phyloP scores from a whole-genome alignment of 164 flowering plant species.

The Warburgia ugandensis region DNA sequence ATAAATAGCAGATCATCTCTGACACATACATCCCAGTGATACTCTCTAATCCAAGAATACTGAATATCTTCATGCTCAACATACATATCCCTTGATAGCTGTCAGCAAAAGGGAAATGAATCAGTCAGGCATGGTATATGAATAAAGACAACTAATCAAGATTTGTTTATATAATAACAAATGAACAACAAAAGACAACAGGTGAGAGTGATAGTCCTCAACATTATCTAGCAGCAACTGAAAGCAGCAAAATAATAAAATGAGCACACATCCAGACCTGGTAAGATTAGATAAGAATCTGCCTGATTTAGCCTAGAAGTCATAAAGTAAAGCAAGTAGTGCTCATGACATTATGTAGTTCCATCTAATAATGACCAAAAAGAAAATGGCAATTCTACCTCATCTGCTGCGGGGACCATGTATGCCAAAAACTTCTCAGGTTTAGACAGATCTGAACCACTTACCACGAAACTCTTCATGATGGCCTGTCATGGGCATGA shows the following conservation, averaged over 20 bases:
- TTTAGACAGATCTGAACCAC: slow-evolving; percentile 56
- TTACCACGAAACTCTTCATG: slow-evolving; percentile 67
- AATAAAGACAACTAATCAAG: background rate
- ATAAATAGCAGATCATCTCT: no score
- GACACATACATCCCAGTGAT: slow-evolving; percentile 86
- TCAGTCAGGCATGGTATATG: no score
- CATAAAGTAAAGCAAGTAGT: no score
- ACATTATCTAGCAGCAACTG: background rate
- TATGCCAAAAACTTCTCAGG: slow-evolving; percentile 91
- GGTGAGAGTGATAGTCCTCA: background rate
- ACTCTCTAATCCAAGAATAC: slow-evolving; percentile 91
- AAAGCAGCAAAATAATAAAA: background rate
- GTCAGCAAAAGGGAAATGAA: no score
- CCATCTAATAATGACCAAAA: no score
- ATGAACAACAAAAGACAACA: background rate
- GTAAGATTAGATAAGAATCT: no score
- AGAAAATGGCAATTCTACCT: no score
- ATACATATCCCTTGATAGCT: slow-evolving; percentile 73
- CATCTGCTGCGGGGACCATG: slow-evolving; percentile 77
- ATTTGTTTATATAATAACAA: background rate
- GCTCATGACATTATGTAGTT: no score
- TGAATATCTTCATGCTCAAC: slow-evolving; percentile 74
- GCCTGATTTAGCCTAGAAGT: no score
- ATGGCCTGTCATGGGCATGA: slow-evolving; percentile 87
- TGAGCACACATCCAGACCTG: no score